Conservation (phyloP, 106 monocot species). For the Platanthera guangdongensis region DNA sequence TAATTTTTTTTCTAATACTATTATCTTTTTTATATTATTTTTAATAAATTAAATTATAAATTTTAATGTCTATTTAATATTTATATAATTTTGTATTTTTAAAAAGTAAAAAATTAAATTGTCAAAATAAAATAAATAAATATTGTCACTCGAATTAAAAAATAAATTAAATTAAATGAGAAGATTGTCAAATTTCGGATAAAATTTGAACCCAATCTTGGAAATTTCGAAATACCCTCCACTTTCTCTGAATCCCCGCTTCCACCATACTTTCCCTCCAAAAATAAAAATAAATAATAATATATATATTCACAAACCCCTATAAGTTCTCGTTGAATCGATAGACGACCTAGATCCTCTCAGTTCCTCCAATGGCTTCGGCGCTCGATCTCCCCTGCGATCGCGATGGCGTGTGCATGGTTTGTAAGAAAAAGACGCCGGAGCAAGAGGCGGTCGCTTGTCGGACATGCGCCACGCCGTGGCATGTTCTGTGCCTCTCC, state of each 20-base stretch:
- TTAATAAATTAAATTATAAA: no score
- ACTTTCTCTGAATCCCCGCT: background rate
- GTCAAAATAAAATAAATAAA: no score
- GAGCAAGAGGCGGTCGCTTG: constrained; percentile 33
- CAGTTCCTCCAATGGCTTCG: constrained; percentile 12
- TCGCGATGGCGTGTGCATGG: constrained; percentile 52
- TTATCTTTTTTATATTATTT: no score
- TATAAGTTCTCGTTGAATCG: background rate
- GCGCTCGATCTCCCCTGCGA: constrained; percentile 47
- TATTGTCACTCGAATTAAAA: no score
- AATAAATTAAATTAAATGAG: no score
- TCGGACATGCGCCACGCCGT: constrained; percentile 47
- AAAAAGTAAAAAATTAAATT: no score
- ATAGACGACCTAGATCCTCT: background rate
- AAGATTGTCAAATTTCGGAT: no score
- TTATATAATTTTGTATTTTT: no score
- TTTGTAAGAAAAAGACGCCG: constrained; percentile 30
- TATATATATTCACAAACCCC: background rate
- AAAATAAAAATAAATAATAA: background rate
- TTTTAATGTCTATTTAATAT: no score
- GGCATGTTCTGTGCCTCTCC: constrained; percentile 57
- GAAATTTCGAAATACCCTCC: background rate
- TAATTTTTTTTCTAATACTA: no score
- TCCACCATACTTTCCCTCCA: background rate
- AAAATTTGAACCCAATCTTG: no score